Evolutionary conservation across 163 green algal genomes (phyloP), one percentile per base, ranked within the genome.

Genomic region (Scenedesmus sp.): DNA sequence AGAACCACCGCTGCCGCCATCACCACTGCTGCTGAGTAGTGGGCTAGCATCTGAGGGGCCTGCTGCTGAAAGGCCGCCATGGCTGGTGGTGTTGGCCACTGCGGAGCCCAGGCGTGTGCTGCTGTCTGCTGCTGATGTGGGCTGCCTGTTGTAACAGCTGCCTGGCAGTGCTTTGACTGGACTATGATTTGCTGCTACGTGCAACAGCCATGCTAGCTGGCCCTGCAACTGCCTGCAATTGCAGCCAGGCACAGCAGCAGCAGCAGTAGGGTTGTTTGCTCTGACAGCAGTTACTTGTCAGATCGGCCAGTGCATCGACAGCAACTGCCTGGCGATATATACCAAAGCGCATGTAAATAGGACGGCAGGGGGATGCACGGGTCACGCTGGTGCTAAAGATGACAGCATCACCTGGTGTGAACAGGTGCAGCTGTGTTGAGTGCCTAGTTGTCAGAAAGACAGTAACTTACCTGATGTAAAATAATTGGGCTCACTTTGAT

Each of bases 201-300:
- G 59, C 16, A 35, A 76, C 65, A 40, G 65, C 65, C 30, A 40
- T 76, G 65, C 30, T 33, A 70, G 65, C 65, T 76, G 65, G 30
- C 30, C 30, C 30, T 76, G 65, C 30, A 76, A 30, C 5, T 18
- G 18, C 30, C 65, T 76, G 65, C 65, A 37, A 0, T 76, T 40
- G 65, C 65, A 37, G 65, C 30, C 65, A 76, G 30, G 65, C 65
- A 76, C 30, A 76, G 30, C 65, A 76, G 59, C 65, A 76, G 59
- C 59, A 72, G 65, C 65, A 76, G 30, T 76, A 76, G 65, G 65
- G 65, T 76, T 76, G 65, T 76, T 76, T 37, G 65, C 30, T 76
- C 9, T 76, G 6, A 18, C 65, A 37, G 30, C 65, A 40, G 30
- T 37, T 18, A 18, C 24, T 18, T 18, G 30, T 30, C 65, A 40